Evolutionary conservation across 805 yeast species (phyloP), one percentile per base, ranked within the genome.

Genomic region (Metschnikowia sp.): DNA sequence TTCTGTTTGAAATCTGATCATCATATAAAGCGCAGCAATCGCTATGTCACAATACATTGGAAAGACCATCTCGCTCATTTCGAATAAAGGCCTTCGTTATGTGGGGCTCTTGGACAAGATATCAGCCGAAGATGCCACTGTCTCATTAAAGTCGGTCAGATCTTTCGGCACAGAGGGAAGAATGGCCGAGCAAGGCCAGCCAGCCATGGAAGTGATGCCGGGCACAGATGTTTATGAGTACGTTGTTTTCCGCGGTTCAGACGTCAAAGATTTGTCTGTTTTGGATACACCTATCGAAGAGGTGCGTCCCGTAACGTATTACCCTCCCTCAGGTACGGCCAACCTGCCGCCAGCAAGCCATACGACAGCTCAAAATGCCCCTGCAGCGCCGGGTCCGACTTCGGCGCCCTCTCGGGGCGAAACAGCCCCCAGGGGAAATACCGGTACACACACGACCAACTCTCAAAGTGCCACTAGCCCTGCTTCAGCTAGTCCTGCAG

Each of bases 111-210:
- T 92, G 61, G 89, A 88, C 55, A 84, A 82, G 56, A 88, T 94
- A 60, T 89, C 89, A 65, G 94, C 96, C 29, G 91, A 88, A 49
- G 86, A 86, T 51, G 88, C 96, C 54, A 89, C 97, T 2, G 94
- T 92, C 42, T 84, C 97, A 6, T 76, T 92, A 60, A 77, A 78
- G 40, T 75, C 82, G 45, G 98, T 92, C 41, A 77, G 88, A 51
- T 82, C 89, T 43, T 84, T 84, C 55, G 99, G 98, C 46, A 87
- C 97, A 18, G 98, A 92, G 66, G 97, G 96, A 30, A 80, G 98
- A 59, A 75, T 85, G 55, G 74, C 75, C 35, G 63, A 60, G 41
- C 57, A 56, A 37, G 77, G 76, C 28, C 89, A 86, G 63, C 84
- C 87, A 3, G 71, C 76, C 12, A 75, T 78, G 53, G 95, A 88